Base-by-base conservation (phyloP, 345 rosid genomes). In the Arabidopsis arenosa region DNA sequence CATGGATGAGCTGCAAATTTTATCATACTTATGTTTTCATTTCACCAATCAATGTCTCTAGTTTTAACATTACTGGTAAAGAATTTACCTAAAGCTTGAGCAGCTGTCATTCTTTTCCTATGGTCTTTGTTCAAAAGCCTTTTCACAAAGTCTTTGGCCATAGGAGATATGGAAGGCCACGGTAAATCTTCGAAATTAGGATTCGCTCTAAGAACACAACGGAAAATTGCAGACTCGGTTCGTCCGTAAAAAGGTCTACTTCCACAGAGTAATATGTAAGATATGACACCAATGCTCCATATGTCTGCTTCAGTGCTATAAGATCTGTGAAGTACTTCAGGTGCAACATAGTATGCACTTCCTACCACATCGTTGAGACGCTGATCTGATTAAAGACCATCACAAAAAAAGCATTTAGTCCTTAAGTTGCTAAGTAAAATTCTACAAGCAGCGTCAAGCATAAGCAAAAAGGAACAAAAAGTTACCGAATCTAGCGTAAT, bases 251-350 rank as follows among this genome's bases (percentile, higher is more conserved):
- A 92, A 53, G 99, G 99, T 72, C 98, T 86, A 84, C 98, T 91
- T 75, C 99, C 99, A 80, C 99, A 96, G 57, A 96, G 83, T 71
- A 96, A 81, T 75, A 96, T 91, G 77, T 96, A 93, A 40, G 92
- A 72, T 85, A 93, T 93, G 75, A 96, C 97, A 33, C 98, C 99
- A 55, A 96, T 84, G 75, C 99, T 93, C 99, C 99, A 96, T 79
- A 91, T 84, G 84, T 96, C 99, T 32, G 96, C 98, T 77, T 96
- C 99, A 30, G 88, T 81, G 63, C 88, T 85, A 80, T 96, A 96
- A 47, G 95, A 91, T 84, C 98, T 93, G 80, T 96, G 98, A 49
- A 96, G 94, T 61, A 96, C 99, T 87, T 96, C 98, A 30, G 99
- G 97, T 17, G 99, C 93, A 68, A 96, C 99, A 80, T 96, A 93